These are phyloP conservation scores for Aotearoamyces nothofagi DNA, from an alignment of 2,329 filamentous ascomycete genomes.

Conservation along the genomic window DNA sequence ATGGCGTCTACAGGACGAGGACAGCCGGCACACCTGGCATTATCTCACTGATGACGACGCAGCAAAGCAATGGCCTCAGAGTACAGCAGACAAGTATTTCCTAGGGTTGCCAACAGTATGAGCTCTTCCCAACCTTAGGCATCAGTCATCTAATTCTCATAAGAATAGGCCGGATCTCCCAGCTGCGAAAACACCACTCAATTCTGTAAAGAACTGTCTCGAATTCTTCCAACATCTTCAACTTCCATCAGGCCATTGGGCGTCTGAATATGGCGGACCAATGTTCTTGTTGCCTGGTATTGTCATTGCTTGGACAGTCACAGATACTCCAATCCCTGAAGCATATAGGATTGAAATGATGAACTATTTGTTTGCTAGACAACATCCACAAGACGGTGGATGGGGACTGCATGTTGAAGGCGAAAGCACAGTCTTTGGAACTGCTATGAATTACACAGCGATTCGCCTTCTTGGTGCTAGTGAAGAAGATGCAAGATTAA, in stretches of 20 bases:
- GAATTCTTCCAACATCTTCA: constrained; percentile 84
- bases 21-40: constrained; percentile 84
- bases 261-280: constrained; percentile 91
- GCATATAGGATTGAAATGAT: constrained; percentile 77
- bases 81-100: constrained; percentile 76
- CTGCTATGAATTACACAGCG: constrained; percentile 70
- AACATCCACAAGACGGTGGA: constrained; percentile 78
- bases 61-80: constrained; percentile 68
- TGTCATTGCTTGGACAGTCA: constrained; percentile 77
- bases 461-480: constrained; percentile 71
- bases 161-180: constrained; percentile 64
- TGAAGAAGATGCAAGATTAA: constrained; percentile 70
- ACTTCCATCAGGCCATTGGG: constrained; percentile 83
- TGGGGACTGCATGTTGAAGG: constrained; percentile 96
- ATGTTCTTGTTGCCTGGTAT: constrained; percentile 88
- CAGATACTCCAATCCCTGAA: constrained; percentile 70
- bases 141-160: too few species aligned
- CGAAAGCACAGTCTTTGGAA: constrained; percentile 84
- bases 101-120: constrained; percentile 64
- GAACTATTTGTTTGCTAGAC: constrained; percentile 78
- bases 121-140: too few species aligned
- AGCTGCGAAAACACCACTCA: constrained; percentile 54
- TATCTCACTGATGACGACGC: constrained; percentile 66
- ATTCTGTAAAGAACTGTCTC: constrained; percentile 70
- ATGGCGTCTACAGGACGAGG: constrained; percentile 76